Percentiles rank a stretch among this genome's conserved stretches.
phyloP scores from a whole-genome alignment of 257 asterid genomes.

The Solanum corneliomulleri region DNA sequence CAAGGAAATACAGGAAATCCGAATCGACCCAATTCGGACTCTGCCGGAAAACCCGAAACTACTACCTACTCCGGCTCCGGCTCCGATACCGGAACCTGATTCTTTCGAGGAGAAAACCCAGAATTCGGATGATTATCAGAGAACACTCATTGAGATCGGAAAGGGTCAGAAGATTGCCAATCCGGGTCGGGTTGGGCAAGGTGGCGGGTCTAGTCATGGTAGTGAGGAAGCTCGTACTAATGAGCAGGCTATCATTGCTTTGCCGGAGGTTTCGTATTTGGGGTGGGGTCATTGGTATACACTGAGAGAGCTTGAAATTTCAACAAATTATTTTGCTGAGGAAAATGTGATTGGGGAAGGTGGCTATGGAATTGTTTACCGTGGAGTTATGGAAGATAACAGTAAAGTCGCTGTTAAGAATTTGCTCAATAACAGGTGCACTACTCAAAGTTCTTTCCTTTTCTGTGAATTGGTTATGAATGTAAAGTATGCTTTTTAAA shows the following conservation, averaged over 20 bases:
- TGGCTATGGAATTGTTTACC: constrained; percentile 87
- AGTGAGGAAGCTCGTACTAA: constrained; percentile 38
- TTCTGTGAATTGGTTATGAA: background rate
- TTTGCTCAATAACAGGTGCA: constrained; percentile 80
- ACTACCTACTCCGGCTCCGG: constrained; percentile 19
- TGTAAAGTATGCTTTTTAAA: background rate
- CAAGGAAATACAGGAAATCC: constrained; percentile 66
- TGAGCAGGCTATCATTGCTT: constrained; percentile 26
- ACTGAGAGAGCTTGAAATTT: constrained; percentile 65
- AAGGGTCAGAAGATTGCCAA: constrained; percentile 43
- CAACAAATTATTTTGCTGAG: constrained; percentile 56
- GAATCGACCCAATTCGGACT: constrained; percentile 39
- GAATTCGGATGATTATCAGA: constrained; percentile 20
- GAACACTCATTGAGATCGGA: constrained; percentile 45
- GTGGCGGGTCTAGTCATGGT: constrained; percentile 42
- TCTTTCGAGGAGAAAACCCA: constrained; percentile 4
- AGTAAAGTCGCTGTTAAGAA: constrained; percentile 68
- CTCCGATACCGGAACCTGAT: constrained; percentile 31
- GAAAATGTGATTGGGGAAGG: constrained; percentile 96
- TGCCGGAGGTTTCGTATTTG: constrained; percentile 85
- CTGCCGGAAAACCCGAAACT: constrained; percentile 14
- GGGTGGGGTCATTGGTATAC: constrained; percentile 99
- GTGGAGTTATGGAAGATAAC: constrained; percentile 51
- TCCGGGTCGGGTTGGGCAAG: constrained; percentile 32
- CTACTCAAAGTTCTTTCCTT: background rate